Evolutionary conservation across 129 eudicot genomes (phyloP).

Genomic region (Daucus carota): DNA sequence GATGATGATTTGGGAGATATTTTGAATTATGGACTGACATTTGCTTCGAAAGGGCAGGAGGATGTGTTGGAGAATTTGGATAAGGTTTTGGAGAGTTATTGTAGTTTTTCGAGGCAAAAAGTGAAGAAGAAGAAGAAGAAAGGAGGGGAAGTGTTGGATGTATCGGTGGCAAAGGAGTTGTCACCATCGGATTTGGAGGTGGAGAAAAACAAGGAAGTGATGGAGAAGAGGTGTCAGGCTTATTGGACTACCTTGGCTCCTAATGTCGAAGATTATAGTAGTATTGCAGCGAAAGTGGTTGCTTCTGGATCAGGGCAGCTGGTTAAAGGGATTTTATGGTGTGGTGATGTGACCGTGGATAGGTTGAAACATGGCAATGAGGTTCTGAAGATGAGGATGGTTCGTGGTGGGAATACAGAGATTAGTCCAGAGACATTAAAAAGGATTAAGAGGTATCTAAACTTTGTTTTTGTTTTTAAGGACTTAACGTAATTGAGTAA

Average conservation of each 20-base stretch:
- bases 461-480: neutral
- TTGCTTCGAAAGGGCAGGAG: slow-evolving; percentile 50
- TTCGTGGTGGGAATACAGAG: slow-evolving; percentile 14
- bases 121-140: slow-evolving; percentile 47
- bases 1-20: neutral
- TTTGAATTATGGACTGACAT: slow-evolving; percentile 46
- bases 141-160: slow-evolving; percentile 16
- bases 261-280: slow-evolving; percentile 52
- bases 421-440: slow-evolving; percentile 34
- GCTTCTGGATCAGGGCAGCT: slow-evolving; percentile 53
- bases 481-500: neutral
- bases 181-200: slow-evolving; percentile 35
- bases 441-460: slow-evolving; percentile 47
- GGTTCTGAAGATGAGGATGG: slow-evolving; percentile 32
- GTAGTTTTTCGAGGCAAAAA: slow-evolving; percentile 29
- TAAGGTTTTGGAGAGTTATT: slow-evolving; percentile 30
- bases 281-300: slow-evolving; percentile 31
- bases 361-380: slow-evolving; percentile 50
- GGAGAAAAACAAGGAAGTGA: slow-evolving; percentile 27
- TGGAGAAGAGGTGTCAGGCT: slow-evolving; percentile 41
- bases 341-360: slow-evolving; percentile 78
- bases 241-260: slow-evolving; percentile 90
- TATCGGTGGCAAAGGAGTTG: slow-evolving; percentile 26
- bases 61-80: slow-evolving; percentile 26
- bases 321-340: slow-evolving; percentile 75